A percentile compares a stretch with the other conserved stretches of the same genome.
These are phyloP conservation scores for Picea glauca DNA, from an alignment of 75 land plant species.

Conservation along the genomic window DNA sequence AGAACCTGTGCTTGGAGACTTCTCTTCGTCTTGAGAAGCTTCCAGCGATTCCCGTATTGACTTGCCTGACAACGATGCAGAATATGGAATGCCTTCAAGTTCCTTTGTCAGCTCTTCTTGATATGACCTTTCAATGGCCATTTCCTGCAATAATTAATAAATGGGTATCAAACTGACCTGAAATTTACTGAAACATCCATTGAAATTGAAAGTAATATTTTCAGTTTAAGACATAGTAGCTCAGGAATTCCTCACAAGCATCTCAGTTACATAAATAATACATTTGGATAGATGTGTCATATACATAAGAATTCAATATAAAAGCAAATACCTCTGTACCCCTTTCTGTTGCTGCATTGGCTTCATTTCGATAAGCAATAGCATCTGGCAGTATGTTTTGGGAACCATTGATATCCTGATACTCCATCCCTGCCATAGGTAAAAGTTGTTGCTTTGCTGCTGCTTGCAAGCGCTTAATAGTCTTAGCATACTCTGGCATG, in stretches of 20 bases:
- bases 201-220: neutral
- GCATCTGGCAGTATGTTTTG: constrained; percentile 48
- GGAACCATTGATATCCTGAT: constrained; percentile 44
- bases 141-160: constrained; percentile 38
- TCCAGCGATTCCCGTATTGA: constrained; percentile 26
- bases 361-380: constrained; percentile 28
- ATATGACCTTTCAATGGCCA: constrained; percentile 48
- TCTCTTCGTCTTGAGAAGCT: constrained; percentile 11
- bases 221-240: neutral
- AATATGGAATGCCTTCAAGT: constrained; percentile 52
- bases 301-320: neutral
- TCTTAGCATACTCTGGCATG: constrained; percentile 92
- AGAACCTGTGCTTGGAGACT: neutral
- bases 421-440: constrained; percentile 73
- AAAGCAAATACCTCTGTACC: neutral
- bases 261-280: constrained; percentile 4
- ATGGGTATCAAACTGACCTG: neutral
- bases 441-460: constrained; percentile 69
- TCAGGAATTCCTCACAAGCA: neutral
- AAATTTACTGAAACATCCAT: neutral
- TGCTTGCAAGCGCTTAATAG: constrained; percentile 69
- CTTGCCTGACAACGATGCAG: constrained; percentile 25
- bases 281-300: neutral
- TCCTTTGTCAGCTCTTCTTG: constrained; percentile 71
- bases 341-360: too few relatives aligned